Evolutionary conservation across 371 early-diverging fungal species (phyloP).

Genomic region (Rhizopus stolonifer): DNA sequence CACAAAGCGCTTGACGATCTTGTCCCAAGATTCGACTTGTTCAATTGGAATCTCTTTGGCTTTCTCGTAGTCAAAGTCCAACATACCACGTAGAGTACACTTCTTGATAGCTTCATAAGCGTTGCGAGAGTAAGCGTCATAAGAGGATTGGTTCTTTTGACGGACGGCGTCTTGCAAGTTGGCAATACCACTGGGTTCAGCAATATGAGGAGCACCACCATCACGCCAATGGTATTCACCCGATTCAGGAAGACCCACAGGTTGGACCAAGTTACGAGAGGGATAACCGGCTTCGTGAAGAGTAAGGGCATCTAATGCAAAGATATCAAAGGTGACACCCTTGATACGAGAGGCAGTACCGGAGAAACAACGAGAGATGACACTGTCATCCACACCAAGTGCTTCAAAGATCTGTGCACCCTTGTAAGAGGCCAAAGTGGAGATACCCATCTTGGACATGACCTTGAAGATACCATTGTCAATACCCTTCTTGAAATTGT

Average conservation of each 20-base stretch:
- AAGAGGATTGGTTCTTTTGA: slow-evolving; percentile 81
- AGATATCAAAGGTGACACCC: slow-evolving; percentile 84
- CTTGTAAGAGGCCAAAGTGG: slow-evolving; percentile 95
- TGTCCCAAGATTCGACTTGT: slow-evolving; percentile 95
- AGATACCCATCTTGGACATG: slow-evolving; percentile 99
- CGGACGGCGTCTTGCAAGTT: slow-evolving; percentile 96
- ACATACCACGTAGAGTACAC: slow-evolving; percentile 93
- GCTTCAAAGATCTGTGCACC: slow-evolving; percentile 98
- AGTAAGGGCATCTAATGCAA: slow-evolving; percentile 87
- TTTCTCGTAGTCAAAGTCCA: slow-evolving; percentile 83
- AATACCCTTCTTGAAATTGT: slow-evolving; percentile 82
- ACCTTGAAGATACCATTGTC: slow-evolving; percentile 96
- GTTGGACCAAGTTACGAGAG: slow-evolving; percentile 60
- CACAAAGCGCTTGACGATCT: slow-evolving; percentile 92
- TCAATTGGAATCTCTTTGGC: slow-evolving; percentile 81
- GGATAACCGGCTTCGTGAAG: slow-evolving; percentile 88
- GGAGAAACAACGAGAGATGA: slow-evolving; percentile 87
- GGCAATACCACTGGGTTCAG: slow-evolving; percentile 86
- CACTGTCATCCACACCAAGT: slow-evolving; percentile 86
- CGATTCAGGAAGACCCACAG: slow-evolving; percentile 78
- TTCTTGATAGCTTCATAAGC: slow-evolving; percentile 82
- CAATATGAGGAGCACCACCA: slow-evolving; percentile 90
- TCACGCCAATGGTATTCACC: slow-evolving; percentile 97
- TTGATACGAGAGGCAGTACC: slow-evolving; percentile 95
- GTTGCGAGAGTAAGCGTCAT: slow-evolving; percentile 79